Evolutionary conservation across 192 early-diverging fungal genomes (phyloP).

Genomic region (Coemansia sp.): DNA sequence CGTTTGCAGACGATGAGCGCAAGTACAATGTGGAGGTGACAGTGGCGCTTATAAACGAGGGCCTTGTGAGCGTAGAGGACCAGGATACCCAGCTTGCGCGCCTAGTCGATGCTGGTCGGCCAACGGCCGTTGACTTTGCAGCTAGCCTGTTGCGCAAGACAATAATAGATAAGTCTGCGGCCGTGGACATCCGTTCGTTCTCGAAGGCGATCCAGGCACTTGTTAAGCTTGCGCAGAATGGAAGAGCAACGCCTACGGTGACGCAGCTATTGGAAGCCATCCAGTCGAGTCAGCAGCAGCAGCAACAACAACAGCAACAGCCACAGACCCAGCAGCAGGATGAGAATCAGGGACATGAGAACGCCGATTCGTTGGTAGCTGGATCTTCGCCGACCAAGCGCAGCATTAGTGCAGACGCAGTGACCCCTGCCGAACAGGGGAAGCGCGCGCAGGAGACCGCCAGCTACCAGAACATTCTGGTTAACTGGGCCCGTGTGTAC

Average conservation of each 20-base stretch:
- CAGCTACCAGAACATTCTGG: constrained; percentile 52
- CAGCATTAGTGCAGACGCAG: neutral
- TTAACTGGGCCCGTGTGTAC: constrained; percentile 54
- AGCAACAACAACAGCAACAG: constrained; percentile 9
- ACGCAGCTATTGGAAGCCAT: constrained; percentile 41
- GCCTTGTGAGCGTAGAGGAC: constrained; percentile 74
- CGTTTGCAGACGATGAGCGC: constrained; percentile 93
- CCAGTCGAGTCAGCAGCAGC: constrained; percentile 22
- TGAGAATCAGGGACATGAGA: neutral
- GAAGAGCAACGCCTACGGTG: constrained; percentile 58
- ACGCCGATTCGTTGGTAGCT: neutral
- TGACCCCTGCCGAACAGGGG: neutral
- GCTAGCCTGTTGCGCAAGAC: constrained; percentile 71
- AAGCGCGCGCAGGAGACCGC: constrained; percentile 32
- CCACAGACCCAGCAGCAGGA: neutral
- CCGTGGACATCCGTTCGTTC: constrained; percentile 62
- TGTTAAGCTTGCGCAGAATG: constrained; percentile 61
- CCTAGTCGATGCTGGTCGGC: constrained; percentile 75
- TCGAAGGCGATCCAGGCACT: constrained; percentile 75
- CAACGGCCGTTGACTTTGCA: constrained; percentile 74
- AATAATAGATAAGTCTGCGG: constrained; percentile 51
- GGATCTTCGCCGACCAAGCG: neutral
- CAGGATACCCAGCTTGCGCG: constrained; percentile 89
- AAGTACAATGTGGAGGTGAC: constrained; percentile 88
- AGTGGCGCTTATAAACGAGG: constrained; percentile 75